These are phyloP conservation scores for Alternaria angustiovoidea DNA, from an alignment of 2,329 filamentous ascomycete genomes.

Conservation along the genomic window DNA sequence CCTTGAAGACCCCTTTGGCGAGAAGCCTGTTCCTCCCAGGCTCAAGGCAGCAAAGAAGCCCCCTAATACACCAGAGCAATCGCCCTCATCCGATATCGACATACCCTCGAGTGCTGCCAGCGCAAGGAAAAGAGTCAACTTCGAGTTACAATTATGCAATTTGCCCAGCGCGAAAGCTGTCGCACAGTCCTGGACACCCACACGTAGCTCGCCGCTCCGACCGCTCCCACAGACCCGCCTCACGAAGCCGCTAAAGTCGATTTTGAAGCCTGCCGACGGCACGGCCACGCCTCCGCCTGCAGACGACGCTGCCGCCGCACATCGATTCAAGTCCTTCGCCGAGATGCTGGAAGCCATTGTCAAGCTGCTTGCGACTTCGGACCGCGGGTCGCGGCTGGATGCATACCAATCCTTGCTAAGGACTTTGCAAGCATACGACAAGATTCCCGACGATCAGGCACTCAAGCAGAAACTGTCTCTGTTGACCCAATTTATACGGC, in stretches of 20 bases:
- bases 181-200: constrained; percentile 40
- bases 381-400: constrained; percentile 78
- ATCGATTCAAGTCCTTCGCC: constrained; percentile 67
- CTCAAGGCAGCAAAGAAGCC: constrained; percentile 27
- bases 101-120: constrained; percentile 40
- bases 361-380: constrained; percentile 78
- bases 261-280: constrained; percentile 75
- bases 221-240: constrained; percentile 60
- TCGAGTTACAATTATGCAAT: constrained; percentile 68
- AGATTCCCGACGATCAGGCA: constrained; percentile 65
- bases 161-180: constrained; percentile 58
- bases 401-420: constrained; percentile 83
- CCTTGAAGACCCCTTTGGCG: constrained; percentile 53
- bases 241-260: constrained; percentile 71
- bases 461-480: constrained; percentile 75
- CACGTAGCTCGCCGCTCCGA: constrained; percentile 55
- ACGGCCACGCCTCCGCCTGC: constrained; percentile 45
- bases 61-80: constrained; percentile 52
- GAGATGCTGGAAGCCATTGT: constrained; percentile 87
- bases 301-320: constrained; percentile 53
- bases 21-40: constrained; percentile 40
- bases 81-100: constrained; percentile 54
- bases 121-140: constrained; percentile 62
- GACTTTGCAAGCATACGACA: constrained; percentile 81
- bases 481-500: constrained; percentile 81